Evolutionary conservation across 768 basidiomycete species (phyloP).

Genomic region (Naematelia encephala): DNA sequence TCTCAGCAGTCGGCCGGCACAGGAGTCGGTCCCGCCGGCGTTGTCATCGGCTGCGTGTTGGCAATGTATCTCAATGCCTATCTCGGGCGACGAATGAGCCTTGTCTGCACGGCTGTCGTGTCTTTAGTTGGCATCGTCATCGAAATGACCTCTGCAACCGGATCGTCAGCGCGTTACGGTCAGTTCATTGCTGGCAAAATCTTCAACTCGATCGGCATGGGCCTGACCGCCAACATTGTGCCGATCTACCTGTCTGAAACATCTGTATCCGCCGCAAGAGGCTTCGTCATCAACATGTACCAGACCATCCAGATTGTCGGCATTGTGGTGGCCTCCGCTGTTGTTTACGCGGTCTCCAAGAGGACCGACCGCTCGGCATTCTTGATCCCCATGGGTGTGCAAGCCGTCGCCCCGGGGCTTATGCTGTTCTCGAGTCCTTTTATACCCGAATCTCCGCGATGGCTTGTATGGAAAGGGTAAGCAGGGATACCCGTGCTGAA

Average conservation of each 20-base stretch:
- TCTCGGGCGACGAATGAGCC: conserved; percentile 12
- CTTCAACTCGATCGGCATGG: conserved; percentile 25
- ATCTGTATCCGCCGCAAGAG: conserved; percentile 13
- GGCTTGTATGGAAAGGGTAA: conserved; percentile 22
- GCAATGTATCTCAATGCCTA: conserved; percentile 18
- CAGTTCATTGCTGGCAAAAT: conserved; percentile 38
- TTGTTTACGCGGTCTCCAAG: conserved; percentile 20
- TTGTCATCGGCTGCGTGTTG: conserved; percentile 24
- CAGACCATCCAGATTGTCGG: conserved; percentile 34
- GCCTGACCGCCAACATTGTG: conserved; percentile 26
- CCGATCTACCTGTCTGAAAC: conserved; percentile 25
- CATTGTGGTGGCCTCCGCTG: conserved; percentile 25
- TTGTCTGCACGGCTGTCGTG: conserved; percentile 17
- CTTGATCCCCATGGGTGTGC: conserved; percentile 25
- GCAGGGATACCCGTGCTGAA: background rate
- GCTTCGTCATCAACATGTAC: conserved; percentile 28
- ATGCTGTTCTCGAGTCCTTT: conserved; percentile 15
- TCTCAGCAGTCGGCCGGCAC: conserved; percentile 20
- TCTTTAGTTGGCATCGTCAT: conserved; percentile 26
- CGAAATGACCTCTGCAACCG: conserved; percentile 19
- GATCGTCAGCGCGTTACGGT: conserved; percentile 18
- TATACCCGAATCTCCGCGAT: conserved; percentile 21
- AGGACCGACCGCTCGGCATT: conserved; percentile 10
- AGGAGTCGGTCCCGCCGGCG: conserved; percentile 17
- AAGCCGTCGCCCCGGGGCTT: conserved; percentile 15